Base-by-base conservation (phyloP, 192 early-diverging fungal species). In the Podila horticola region DNA sequence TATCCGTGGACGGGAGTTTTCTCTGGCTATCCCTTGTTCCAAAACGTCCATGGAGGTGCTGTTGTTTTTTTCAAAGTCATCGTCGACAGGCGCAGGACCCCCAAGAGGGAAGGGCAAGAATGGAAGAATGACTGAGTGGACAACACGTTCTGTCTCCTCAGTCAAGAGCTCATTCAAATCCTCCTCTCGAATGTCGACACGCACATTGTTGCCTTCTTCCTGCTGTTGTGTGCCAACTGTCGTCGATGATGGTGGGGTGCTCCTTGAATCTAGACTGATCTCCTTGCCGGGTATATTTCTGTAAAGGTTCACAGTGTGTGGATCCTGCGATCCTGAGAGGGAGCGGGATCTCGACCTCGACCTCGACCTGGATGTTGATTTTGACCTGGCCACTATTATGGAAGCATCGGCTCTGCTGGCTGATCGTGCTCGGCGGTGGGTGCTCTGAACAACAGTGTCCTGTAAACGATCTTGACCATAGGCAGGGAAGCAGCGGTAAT, bases 401-500 rank as follows among this genome's bases (percentile, higher is more conserved):
- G 20, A n/a, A 24, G 24, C 52, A 55, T 55, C 52, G 52, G n/a
- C 52, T 24, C 24, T 26, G 22, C 52, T 55, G 13, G 41, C 41
- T 17, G 41, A 45, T 45, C 41, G 41, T 17, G 41, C 41, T 2
- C 15, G 41, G 41, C 41, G 41, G 12, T 45, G 41, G 41, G 41
- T 45, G 12, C 15, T 8, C 41, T 45, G 41, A 2, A 45, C 15
- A 12, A 41, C 13, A 1, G 41, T 4, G 41, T 13, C 41, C 41
- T 45, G 41, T 4, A 45, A 55, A 55, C 74, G 74, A 28, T 62
- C 69, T n/a, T 58, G 62, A 19, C 77, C 77, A 65, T 73, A 81
- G 11, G 59, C 67, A 3, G 77, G 71, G 28, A 81, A 81, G 62
- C 77, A 81, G 11, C 70, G 71, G 34, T 81, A 81, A 38, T 69